Conservation (phyloP, 2,329 filamentous ascomycete species). For the Pestalotiopsis sp. region DNA sequence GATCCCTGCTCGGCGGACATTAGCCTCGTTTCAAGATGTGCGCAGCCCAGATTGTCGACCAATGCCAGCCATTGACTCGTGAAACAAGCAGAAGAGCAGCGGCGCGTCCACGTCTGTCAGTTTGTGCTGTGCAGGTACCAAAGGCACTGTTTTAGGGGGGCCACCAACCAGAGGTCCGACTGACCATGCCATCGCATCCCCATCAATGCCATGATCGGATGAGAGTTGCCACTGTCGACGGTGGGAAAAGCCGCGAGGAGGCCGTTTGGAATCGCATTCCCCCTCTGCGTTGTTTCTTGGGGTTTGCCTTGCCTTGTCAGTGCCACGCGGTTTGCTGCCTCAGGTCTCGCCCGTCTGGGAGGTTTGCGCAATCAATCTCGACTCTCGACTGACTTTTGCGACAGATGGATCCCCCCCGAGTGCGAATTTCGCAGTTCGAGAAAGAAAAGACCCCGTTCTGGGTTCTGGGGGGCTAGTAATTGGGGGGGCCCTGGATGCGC, state of each 20-base stretch:
- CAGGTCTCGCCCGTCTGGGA: neutral
- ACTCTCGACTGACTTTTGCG: neutral
- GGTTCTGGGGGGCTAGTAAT: neutral
- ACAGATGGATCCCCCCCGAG: neutral
- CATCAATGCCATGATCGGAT: neutral
- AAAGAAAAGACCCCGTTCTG: neutral
- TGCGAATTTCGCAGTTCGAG: neutral
- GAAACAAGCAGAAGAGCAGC: neutral
- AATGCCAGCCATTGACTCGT: neutral
- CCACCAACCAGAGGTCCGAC: neutral
- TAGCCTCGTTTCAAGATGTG: constrained; percentile 7
- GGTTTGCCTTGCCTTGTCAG: too few relatives aligned
- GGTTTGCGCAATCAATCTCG: neutral
- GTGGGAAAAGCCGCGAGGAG: too few relatives aligned
- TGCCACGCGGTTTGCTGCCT: neutral
- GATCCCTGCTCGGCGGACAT: constrained; percentile 6
- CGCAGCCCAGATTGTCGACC: neutral
- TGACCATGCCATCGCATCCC: neutral
- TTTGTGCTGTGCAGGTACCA: neutral
- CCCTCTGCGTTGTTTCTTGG: too few relatives aligned
- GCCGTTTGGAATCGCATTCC: too few relatives aligned
- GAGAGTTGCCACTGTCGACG: too few relatives aligned
- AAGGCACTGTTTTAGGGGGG: neutral
- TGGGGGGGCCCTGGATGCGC: neutral
- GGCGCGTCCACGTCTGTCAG: constrained; percentile 6